Percentiles rank a stretch among this genome's conserved stretches.
These are phyloP conservation scores for Conoideocrella luteorostrata DNA, from an alignment of 2,329 filamentous ascomycete genomes.

Conservation along the genomic window DNA sequence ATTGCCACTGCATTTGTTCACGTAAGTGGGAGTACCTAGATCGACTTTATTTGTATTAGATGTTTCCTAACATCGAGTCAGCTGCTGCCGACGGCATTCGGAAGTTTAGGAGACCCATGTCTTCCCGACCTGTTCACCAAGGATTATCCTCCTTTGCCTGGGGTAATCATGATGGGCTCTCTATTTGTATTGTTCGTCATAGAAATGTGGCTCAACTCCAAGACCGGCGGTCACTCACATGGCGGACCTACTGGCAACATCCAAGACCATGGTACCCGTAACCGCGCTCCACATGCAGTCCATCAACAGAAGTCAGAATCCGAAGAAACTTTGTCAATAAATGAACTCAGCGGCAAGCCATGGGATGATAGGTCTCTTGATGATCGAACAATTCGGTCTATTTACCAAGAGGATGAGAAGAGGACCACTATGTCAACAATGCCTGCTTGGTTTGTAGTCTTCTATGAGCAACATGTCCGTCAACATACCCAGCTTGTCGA, in stretches of 20 bases:
- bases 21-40: slow-evolving; percentile 28
- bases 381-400: slow-evolving; percentile 3
- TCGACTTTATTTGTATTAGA: background rate
- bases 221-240: slow-evolving; percentile 53
- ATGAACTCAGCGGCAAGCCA: background rate
- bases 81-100: slow-evolving; percentile 55
- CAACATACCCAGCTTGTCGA: slow-evolving; percentile 53
- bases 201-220: slow-evolving; percentile 55
- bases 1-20: slow-evolving; percentile 70
- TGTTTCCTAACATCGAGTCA: slow-evolving; percentile 15
- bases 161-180: slow-evolving; percentile 59
- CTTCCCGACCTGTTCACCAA: slow-evolving; percentile 54
- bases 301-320: background rate
- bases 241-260: slow-evolving; percentile 44
- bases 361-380: background rate
- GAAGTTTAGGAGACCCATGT: slow-evolving; percentile 43
- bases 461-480: slow-evolving; percentile 57
- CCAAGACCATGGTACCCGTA: background rate
- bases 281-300: background rate
- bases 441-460: slow-evolving; percentile 57
- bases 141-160: slow-evolving; percentile 54
- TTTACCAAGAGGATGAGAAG: slow-evolving; percentile 29
- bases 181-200: slow-evolving; percentile 57
- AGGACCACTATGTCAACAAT: slow-evolving; percentile 30
- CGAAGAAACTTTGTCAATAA: background rate